Base-by-base conservation (phyloP, 176 grass and related monocot species). In the Tillandsia fasciculata region DNA sequence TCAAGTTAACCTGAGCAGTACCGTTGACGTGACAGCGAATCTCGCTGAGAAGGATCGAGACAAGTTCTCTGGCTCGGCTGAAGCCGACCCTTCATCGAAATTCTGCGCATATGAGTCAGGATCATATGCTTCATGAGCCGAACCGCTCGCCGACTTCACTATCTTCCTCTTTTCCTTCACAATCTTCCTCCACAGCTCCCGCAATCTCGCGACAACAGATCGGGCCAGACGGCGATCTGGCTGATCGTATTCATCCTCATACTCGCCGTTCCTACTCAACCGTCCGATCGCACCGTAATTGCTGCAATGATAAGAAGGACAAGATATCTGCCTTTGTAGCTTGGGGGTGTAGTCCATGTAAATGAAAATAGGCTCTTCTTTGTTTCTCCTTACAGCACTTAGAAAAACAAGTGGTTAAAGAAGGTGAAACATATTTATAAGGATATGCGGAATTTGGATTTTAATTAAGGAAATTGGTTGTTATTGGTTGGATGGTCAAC, bases 1-100 rank as follows among this genome's bases (percentile, higher is more conserved):
- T 57, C 15, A 61, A 61, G 67, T 76, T 70, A 83, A 79, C 22
- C 83, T 74, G 79, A 70, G 83, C 33, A 96, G 26, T 9, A 79
- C 67, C 65, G 82, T 79, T 17, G 85, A 81, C 2, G 93, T 86
- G 18, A 10, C 89, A 11, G 87, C 94, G 70, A 93, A 99, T 63
- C 87, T 71, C 58, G 80, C 84, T 74, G 94, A 99, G 86, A 99
- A 99, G 57, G 94, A 93, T 10, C 86, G 79, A 12, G 84, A 83
- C 70, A 99, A 81, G 72, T 93, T 86, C 7, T 99, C 94, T 15
- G 86, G 84, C 75, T 99, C 89, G 67, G 83, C 89, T 87, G 85
- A 90, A 0, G 84, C 71, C 10, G 74, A 68, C 49, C 94, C 89
- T 29, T 93, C 87, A 69, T 99, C 94, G 59, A 99, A 99, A 74